phyloP scores from a whole-genome alignment of 306 rosid species.

The Cotoneaster glaucophyllus region DNA sequence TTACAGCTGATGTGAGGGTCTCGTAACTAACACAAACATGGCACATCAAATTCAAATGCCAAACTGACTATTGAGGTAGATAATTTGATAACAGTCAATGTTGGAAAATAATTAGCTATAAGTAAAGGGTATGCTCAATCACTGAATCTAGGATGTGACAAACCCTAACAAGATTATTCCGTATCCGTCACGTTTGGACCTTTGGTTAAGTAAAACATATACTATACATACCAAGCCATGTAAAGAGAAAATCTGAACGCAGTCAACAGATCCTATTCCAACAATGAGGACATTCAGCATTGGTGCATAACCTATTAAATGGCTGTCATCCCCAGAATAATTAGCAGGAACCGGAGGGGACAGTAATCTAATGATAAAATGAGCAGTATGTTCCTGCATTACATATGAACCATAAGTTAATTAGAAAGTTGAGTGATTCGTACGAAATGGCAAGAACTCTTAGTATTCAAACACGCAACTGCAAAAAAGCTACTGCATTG shows the following conservation, averaged over 20 bases:
- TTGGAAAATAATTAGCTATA: not conserved
- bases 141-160: not conserved
- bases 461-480: not conserved
- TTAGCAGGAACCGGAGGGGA: constrained; percentile 75
- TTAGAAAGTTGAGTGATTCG: not conserved
- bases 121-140: not conserved
- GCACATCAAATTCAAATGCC: not conserved
- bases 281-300: constrained; percentile 70
- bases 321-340: constrained; percentile 51
- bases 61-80: not conserved
- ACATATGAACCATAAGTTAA: constrained; percentile 10
- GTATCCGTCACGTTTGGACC: not conserved
- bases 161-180: not conserved
- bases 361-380: constrained; percentile 70
- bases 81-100: not conserved
- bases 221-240: constrained; percentile 87
- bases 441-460: not conserved
- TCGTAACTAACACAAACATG: not conserved
- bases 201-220: not conserved
- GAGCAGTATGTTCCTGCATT: constrained; percentile 86
- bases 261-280: constrained; percentile 88
- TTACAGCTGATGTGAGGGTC: not conserved
- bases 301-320: constrained; percentile 76
- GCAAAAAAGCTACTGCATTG: not conserved
- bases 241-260: constrained; percentile 82